Base-by-base conservation (phyloP, 164 flowering plant genomes). In the Sextonia rubra region DNA sequence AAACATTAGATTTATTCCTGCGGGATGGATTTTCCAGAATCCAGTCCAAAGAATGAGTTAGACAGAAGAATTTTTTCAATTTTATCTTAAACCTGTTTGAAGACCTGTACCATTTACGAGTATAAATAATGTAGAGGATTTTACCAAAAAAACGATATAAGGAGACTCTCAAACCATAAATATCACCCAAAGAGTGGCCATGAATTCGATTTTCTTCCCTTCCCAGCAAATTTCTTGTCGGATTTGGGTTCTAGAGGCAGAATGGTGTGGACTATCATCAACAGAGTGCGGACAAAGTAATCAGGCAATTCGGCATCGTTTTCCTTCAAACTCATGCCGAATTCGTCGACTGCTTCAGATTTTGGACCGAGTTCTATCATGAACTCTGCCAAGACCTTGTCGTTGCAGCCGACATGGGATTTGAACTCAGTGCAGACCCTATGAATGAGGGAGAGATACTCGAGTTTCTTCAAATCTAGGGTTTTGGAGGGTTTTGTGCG, bases 281-380 rank as follows among this genome's bases (percentile, higher is more conserved):
- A 73, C 18, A 94, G 79, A 0, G 98, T 87, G 2, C 86, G 83
- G 2, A 94, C 91, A 48, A 94, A 92, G 71, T 94, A 94, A 83
- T 94, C 97, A 0, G 97, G 97, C 88, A 91, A 78, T 70, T 91
- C 97, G 2, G 92, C 94, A 1, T 91, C 98, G 24, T 83, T 86
- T 55, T 86, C 85, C 74, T 94, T 94, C 81, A 94, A 74, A 69
- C 84, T 85, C 6, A 74, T 23, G 63, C 92, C 97, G 47, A 94
- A 94, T 52, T 88, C 90, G 1, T 89, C 95, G 0, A 86, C 95
- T 0, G 82, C 82, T 61, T 79, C 81, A 48, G 86, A 86, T 4
- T 78, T 69, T 5, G 85, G 77, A 20, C 98, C 98, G 67, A 92
- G 48, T 3, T 91, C 92, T 1, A 84, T 91, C n/a, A 92, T 88